Evolutionary conservation across 169 alveolate species (phyloP).

Genomic region (Plasmodium inui): DNA sequence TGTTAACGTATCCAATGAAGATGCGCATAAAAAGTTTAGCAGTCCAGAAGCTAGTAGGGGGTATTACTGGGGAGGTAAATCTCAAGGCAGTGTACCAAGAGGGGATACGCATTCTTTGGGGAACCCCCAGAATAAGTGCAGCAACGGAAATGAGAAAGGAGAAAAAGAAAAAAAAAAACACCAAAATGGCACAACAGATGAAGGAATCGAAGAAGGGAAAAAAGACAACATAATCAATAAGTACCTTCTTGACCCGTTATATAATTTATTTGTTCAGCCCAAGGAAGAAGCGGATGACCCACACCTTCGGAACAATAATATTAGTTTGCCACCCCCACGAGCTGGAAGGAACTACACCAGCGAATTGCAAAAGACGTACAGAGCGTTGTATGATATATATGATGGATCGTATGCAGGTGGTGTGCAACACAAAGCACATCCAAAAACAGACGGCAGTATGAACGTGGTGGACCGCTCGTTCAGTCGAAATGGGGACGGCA

Average conservation of each 20-base stretch:
- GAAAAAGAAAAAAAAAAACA: background rate
- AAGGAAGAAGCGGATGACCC: constrained; percentile 8
- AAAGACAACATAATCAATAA: constrained; percentile 35
- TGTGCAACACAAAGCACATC: background rate
- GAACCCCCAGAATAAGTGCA: background rate
- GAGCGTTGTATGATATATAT: constrained; percentile 55
- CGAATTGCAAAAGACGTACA: constrained; percentile 59
- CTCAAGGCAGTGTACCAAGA: background rate
- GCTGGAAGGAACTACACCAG: constrained; percentile 4
- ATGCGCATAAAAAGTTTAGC: background rate
- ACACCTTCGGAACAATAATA: background rate
- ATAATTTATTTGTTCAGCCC: constrained; percentile 38
- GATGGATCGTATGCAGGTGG: constrained; percentile 3
- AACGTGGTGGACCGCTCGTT: background rate
- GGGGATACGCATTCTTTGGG: background rate
- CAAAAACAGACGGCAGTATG: background rate
- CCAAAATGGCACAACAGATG: background rate
- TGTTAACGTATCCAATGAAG: background rate
- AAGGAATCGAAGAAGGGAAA: background rate
- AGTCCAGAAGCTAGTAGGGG: background rate
- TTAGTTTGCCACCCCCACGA: background rate
- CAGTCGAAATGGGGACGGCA: background rate
- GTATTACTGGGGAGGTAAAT: background rate
- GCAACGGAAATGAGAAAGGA: background rate
- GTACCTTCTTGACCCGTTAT: constrained; percentile 42